Percentiles rank a stretch among this genome's conserved stretches.
These are phyloP conservation scores for Olyra latifolia DNA, from an alignment of 176 grass and related monocot species.

Conservation along the genomic window DNA sequence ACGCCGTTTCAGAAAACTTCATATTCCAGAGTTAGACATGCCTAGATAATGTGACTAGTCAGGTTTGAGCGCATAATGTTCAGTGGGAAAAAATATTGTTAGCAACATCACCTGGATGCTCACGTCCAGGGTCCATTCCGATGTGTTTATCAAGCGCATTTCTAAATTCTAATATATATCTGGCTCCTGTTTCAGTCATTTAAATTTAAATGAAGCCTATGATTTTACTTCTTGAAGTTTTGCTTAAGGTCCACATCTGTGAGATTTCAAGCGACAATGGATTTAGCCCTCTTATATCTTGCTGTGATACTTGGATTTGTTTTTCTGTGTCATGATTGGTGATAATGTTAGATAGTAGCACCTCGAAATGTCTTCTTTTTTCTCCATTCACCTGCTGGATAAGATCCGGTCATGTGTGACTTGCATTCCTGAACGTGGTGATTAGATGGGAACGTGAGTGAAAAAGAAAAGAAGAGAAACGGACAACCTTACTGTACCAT, in stretches of 20 bases:
- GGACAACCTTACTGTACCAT: neutral
- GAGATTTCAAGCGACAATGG: neutral
- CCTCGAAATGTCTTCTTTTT: neutral
- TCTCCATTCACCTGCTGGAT: neutral
- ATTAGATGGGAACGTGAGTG: constrained; percentile 6
- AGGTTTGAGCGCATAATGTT: constrained; percentile 1
- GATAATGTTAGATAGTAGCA: neutral
- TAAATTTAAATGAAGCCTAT: neutral
- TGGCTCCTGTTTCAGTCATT: neutral
- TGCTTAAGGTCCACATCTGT: neutral
- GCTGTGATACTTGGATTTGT: neutral
- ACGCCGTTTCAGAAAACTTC: neutral
- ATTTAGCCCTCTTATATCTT: neutral
- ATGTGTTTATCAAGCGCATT: neutral
- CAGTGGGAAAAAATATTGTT: neutral
- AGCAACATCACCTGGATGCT: neutral
- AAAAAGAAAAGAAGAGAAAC: neutral
- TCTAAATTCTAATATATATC: too few species aligned
- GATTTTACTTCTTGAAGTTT: neutral
- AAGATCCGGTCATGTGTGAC: neutral
- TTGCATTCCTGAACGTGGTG: neutral
- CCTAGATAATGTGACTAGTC: neutral
- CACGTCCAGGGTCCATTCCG: neutral
- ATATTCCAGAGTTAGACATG: neutral
- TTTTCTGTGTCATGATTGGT: neutral